Evolutionary conservation across 2,329 filamentous ascomycete genomes (phyloP), one percentile per base, ranked within the genome.

Genomic region (Colletotrichum endophyticum): DNA sequence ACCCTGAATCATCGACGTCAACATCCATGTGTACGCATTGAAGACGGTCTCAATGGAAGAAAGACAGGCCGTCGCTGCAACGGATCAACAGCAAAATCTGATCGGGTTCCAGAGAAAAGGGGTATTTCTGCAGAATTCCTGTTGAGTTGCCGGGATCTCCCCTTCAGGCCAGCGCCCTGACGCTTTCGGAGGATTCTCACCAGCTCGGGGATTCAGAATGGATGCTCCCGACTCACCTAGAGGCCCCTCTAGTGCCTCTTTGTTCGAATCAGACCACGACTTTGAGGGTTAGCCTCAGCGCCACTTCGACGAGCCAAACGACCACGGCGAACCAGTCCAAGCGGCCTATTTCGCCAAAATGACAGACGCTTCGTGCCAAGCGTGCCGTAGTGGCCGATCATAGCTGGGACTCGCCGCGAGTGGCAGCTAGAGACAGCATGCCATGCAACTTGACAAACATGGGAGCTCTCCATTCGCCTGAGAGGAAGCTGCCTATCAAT

Each of bases 181-280:
- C 70, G 74, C 53, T 76, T 73, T 57, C 70, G 70, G 74, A 74
- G 25, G 59, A 56, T 70, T n/a, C 30, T 68, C 66, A 15, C 36
- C 32, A 66, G n/a, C 28, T 64, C 56, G 22, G 44, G 56, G 16
- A 49, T 57, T 12, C 30, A 30, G 22, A 19, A 59, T 73, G 32
- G 70, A 68, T 59, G 70, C 70, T 76, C 72, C 32, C 64, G 15
- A 73, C 59, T 61, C 64, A 61, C 32, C 32, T 27, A 49, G 32
- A 44, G 28, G 7, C 22, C 15, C 25, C 39, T 61, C 63, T 39
- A 66, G 70, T 25, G 32, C 44, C 22, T 49, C 73, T 73, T 76
- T 76, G 59, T 61, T 64, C 27, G 13, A 19, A 56, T 12, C 57
- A 53, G 57, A 70, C 68, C 57, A 63, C 15, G 68, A 34, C 57